phyloP scores from a whole-genome alignment of 2,329 filamentous ascomycete genomes.

The Ceratocystis destructans region DNA sequence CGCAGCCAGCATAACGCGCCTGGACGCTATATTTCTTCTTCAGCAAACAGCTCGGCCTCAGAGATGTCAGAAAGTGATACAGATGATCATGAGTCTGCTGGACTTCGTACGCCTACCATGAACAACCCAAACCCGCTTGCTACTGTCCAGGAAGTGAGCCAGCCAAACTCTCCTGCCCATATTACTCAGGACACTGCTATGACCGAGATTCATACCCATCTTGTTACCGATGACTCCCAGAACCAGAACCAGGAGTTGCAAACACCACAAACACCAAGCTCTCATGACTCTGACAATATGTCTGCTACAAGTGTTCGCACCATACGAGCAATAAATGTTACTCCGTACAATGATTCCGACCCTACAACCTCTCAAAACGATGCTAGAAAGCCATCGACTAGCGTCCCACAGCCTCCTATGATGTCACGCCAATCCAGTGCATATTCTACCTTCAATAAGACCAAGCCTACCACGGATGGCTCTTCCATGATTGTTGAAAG shows the following conservation, averaged over 20 bases:
- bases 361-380: conserved; percentile 40
- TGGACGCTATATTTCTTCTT: conserved; percentile 11
- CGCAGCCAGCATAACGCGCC: neutral
- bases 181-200: conserved; percentile 31
- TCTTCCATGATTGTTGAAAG: conserved; percentile 94
- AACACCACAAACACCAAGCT: neutral
- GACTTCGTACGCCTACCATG: conserved; percentile 42
- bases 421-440: conserved; percentile 52
- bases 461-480: conserved; percentile 61
- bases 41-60: conserved; percentile 14
- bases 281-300: conserved; percentile 12
- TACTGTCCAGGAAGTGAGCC: conserved; percentile 82
- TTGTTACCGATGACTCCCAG: conserved; percentile 22
- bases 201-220: conserved; percentile 40
- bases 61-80: conserved; percentile 37
- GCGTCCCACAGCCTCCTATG: conserved; percentile 32
- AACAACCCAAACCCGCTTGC: conserved; percentile 53
- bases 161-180: conserved; percentile 52
- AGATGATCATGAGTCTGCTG: conserved; percentile 37
- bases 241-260: neutral
- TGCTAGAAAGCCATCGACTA: conserved; percentile 31
- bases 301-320: conserved; percentile 10
- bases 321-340: conserved; percentile 5
- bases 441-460: conserved; percentile 51
- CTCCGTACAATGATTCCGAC: conserved; percentile 42